A percentile compares a stretch with the other conserved stretches of the same genome.
phyloP scores from a whole-genome alignment of 179 eudicot genomes.

The Spinacia oleracea region DNA sequence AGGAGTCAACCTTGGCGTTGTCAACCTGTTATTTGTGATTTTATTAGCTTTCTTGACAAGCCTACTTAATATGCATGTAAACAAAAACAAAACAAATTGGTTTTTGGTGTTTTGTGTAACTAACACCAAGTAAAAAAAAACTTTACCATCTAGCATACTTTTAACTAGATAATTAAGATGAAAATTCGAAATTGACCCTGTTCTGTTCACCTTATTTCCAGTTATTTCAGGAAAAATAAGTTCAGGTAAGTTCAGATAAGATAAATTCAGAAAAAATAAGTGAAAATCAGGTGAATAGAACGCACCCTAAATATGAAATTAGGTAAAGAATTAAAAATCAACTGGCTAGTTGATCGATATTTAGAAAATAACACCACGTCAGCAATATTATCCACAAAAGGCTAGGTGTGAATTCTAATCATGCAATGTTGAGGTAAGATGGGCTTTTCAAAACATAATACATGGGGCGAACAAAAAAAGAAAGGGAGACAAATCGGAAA shows the following conservation, averaged over 20 bases:
- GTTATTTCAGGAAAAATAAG: too few species aligned
- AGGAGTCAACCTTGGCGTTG: conserved; percentile 29
- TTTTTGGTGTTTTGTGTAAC: conserved; percentile 13
- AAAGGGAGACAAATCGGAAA: background rate
- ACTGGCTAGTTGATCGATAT: background rate
- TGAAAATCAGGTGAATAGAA: too few species aligned
- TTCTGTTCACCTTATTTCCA: too few species aligned
- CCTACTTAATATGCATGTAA: conserved; percentile 23
- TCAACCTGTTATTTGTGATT: conserved; percentile 15
- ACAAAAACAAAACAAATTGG: too few species aligned
- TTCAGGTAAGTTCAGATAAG: too few species aligned
- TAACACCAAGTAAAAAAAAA: background rate
- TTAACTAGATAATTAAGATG: background rate
- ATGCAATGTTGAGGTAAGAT: background rate
- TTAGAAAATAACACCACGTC: background rate
- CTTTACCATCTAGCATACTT: too few species aligned
- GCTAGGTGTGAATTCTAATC: background rate
- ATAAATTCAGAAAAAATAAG: too few species aligned
- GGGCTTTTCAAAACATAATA: background rate
- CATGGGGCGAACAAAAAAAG: background rate
- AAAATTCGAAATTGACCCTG: too few species aligned
- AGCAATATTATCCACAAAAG: background rate
- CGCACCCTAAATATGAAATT: too few species aligned
- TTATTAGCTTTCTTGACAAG: conserved; percentile 17
- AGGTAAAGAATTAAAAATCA: too few species aligned